A percentile compares a stretch with the other conserved stretches of the same genome.
phyloP scores from a whole-genome alignment of 371 early-diverging fungal species.

The Synchytrium microbalum region DNA sequence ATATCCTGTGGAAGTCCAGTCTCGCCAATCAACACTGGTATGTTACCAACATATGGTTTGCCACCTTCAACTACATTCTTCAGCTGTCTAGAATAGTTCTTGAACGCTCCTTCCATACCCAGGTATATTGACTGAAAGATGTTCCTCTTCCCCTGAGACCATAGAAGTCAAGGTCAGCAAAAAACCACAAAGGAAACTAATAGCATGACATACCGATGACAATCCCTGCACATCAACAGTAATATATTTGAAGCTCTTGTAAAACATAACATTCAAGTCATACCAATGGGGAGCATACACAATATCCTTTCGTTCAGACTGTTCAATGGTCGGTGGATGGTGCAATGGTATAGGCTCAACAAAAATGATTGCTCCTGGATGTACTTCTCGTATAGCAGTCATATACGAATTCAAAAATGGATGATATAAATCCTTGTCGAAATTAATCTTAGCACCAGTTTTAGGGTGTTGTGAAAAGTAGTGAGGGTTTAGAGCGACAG shows the following conservation, averaged over 20 bases:
- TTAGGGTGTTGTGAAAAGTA: conserved; percentile 62
- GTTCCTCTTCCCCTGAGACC: conserved; percentile 50
- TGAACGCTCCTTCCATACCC: conserved; percentile 64
- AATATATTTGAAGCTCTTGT: conserved; percentile 61
- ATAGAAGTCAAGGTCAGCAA: not conserved
- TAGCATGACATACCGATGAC: conserved; percentile 43
- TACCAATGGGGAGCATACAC: conserved; percentile 82
- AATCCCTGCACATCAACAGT: conserved; percentile 72
- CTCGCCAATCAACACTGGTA: conserved; percentile 67
- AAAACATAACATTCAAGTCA: conserved; percentile 64
- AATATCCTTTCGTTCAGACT: conserved; percentile 24
- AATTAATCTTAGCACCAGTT: conserved; percentile 47
- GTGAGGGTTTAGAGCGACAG: conserved; percentile 39
- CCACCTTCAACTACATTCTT: conserved; percentile 56
- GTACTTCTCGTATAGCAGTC: conserved; percentile 48
- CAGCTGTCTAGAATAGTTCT: conserved; percentile 69
- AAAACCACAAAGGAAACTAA: not conserved
- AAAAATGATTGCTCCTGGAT: conserved; percentile 49
- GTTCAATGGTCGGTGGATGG: conserved; percentile 41
- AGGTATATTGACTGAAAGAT: conserved; percentile 68
- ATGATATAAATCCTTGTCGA: conserved; percentile 56
- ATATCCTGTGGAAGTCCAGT: conserved; percentile 84
- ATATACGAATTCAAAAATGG: conserved; percentile 59
- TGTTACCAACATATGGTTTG: conserved; percentile 50
- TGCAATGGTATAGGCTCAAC: conserved; percentile 75